Evolutionary conservation across 176 grass and related monocot species (phyloP), one percentile per base, ranked within the genome.

Genomic region (Alloteropsis semialata): DNA sequence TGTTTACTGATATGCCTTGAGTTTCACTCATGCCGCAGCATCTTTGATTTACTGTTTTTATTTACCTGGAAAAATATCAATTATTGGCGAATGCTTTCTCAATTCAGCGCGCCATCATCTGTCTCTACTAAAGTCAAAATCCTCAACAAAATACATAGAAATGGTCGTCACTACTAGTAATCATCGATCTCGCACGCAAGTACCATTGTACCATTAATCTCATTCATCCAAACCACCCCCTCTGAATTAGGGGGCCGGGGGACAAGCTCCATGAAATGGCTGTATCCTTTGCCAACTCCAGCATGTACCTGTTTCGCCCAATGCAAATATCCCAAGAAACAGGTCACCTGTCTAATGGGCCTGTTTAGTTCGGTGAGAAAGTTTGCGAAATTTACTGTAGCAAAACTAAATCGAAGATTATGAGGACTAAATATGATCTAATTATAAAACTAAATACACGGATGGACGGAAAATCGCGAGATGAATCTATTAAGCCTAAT

Each of bases 1-100:
- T 10, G 22, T 43, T 62, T 16, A 70, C 10, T 13, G 51, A 68
- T 18, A 81, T 77, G 17, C 68, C 87, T 85, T 85, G 24, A 34
- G 36, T 75, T 88, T 50, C 60, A 84, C 68, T 81, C 76, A 60
- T 68, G 29, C 68, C 28, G 30, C 24, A 59, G 57, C 17, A 39
- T n/a, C n/a, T n/a, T n/a, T n/a, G 27, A 15, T 13, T 69, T 7
- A 22, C n/a, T n/a, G n/a, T n/a, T n/a, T n/a, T n/a, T n/a, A n/a
- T n/a, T 42, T 58, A 42, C 49, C 17, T 45, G 15, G 34, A 15
- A 21, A 84, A 74, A 84, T 67, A 66, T 36, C 18, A 57, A 56
- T 57, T 79, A 68, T 56, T 42, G 72, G 18, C 44, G 48, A 44
- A 28, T 67, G 67, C 67, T 56, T 37, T 50, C 19, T 6, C 60